Conservation (phyloP, 176 grass and related monocot genomes). For the Avena sativa region DNA sequence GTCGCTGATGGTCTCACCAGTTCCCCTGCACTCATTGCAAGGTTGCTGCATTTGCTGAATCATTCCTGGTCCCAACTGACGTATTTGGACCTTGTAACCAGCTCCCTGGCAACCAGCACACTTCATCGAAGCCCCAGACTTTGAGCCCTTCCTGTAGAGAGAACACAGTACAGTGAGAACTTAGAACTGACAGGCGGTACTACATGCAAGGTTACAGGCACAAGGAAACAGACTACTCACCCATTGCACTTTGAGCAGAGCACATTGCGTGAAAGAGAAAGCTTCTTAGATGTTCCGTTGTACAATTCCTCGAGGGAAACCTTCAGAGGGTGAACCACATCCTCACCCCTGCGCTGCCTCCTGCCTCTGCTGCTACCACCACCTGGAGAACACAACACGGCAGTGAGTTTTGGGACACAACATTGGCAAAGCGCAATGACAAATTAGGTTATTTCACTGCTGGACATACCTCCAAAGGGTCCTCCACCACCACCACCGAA, state of each 20-base stretch:
- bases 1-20: constrained; percentile 76
- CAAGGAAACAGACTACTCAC: constrained; percentile 6
- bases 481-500: constrained; percentile 57
- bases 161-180: neutral
- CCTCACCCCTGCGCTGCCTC: constrained; percentile 83
- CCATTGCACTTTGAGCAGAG: constrained; percentile 86
- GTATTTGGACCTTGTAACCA: constrained; percentile 72
- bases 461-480: constrained; percentile 70
- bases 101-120: constrained; percentile 73
- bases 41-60: constrained; percentile 92
- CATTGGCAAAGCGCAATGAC: too few species aligned
- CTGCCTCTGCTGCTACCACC: constrained; percentile 78
- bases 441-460: neutral
- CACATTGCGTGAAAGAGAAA: constrained; percentile 78
- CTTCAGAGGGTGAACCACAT: constrained; percentile 84
- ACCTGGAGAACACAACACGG: constrained; percentile 34
- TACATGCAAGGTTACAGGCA: neutral
- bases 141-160: constrained; percentile 76
- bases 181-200: neutral
- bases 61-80: constrained; percentile 82
- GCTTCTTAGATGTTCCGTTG: constrained; percentile 83
- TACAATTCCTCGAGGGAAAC: constrained; percentile 84
- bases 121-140: constrained; percentile 72
- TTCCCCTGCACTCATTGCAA: constrained; percentile 84
- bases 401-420: neutral